Conservation (phyloP, 1,284 basidiomycete species). For the Sphaerobolus stellatus region DNA sequence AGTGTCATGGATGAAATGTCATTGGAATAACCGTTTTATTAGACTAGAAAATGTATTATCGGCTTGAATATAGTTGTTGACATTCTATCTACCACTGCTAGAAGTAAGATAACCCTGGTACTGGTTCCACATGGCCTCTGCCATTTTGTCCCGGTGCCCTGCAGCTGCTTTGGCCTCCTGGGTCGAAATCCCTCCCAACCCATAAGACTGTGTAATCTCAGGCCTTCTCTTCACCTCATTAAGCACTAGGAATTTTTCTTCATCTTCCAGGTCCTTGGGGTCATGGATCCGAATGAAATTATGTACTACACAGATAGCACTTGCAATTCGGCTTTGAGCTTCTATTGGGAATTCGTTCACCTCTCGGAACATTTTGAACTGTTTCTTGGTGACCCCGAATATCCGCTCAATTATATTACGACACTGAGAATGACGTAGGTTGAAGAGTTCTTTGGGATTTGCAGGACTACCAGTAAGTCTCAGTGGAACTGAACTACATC, state of each 20-base stretch:
- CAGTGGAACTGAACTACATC: background rate
- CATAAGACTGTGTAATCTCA: background rate
- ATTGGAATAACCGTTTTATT: background rate
- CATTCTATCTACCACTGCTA: too few relatives aligned
- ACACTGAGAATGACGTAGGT: constrained; percentile 19
- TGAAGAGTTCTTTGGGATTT: constrained; percentile 23
- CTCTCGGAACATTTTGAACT: constrained; percentile 17
- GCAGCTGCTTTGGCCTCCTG: constrained; percentile 20
- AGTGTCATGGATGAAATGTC: background rate
- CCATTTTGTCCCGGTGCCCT: constrained; percentile 27
- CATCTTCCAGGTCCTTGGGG: constrained; percentile 14
- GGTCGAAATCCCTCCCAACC: background rate
- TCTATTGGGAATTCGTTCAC: constrained; percentile 18
- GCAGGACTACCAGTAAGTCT: constrained; percentile 13
- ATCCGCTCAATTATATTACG: constrained; percentile 14
- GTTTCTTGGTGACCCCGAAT: constrained; percentile 20
- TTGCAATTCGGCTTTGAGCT: constrained; percentile 14
- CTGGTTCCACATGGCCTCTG: constrained; percentile 31
- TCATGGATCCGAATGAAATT: constrained; percentile 26
- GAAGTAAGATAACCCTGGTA: constrained; percentile 17
- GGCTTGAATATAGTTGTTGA: too few relatives aligned
- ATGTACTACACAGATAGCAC: constrained; percentile 4
- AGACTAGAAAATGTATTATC: too few relatives aligned
- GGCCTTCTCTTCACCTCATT: too few relatives aligned
- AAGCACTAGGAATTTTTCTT: too few relatives aligned